These are phyloP conservation scores for Crataegus laevigata DNA, from an alignment of 306 rosid species.

Conservation along the genomic window DNA sequence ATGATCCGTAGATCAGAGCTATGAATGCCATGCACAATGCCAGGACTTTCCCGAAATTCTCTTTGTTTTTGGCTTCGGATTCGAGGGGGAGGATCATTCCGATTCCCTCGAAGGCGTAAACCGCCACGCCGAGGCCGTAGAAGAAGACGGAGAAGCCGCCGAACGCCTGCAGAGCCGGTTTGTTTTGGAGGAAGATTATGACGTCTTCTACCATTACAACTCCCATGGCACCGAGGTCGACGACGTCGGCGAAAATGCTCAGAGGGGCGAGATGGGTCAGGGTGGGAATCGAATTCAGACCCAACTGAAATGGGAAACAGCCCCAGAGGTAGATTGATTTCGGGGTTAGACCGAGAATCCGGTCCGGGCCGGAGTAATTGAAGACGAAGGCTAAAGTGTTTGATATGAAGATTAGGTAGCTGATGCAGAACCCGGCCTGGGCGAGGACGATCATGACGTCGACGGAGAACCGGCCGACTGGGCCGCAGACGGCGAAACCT, in stretches of 20 bases:
- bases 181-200: constrained; percentile 25
- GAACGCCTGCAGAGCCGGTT: constrained; percentile 39
- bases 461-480: constrained; percentile 43
- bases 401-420: constrained; percentile 61
- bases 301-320: constrained; percentile 63
- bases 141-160: constrained; percentile 52
- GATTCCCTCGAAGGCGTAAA: constrained; percentile 69
- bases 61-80: constrained; percentile 48
- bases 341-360: constrained; percentile 36
- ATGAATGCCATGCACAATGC: constrained; percentile 47
- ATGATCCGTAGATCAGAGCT: constrained; percentile 47
- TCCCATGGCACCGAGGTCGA: constrained; percentile 54
- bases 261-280: constrained; percentile 69
- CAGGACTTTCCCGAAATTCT: constrained; percentile 50
- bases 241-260: constrained; percentile 60
- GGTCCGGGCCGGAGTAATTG: not conserved
- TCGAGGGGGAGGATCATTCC: constrained; percentile 68
- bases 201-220: constrained; percentile 60
- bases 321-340: constrained; percentile 49
- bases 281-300: constrained; percentile 52
- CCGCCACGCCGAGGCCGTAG: constrained; percentile 69
- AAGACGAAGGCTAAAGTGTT: constrained; percentile 36
- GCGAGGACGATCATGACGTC: constrained; percentile 56
- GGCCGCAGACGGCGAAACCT: constrained; percentile 51
- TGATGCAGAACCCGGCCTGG: constrained; percentile 62